Base-by-base conservation (phyloP, 2,329 filamentous ascomycete species). In the Ceratocystis huliohia region DNA sequence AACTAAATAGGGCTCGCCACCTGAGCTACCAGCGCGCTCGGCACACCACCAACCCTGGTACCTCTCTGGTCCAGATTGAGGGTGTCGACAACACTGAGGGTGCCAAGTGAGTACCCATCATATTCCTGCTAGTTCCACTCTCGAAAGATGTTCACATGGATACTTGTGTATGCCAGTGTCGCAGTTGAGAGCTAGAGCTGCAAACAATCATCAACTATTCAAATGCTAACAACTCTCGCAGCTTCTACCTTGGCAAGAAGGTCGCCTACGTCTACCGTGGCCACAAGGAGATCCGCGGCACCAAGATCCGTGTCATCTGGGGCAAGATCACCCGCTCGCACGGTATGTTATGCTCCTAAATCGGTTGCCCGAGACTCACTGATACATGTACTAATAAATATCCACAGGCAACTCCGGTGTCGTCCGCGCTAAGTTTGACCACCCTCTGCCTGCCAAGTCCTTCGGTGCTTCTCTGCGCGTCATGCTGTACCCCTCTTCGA, bases 271-370 rank as follows among this genome's bases (percentile, higher is more conserved):
- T 99, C 81, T 99, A 97, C 86, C 91, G 92, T 77, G 93, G 88
- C 74, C 87, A 90, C 81, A 92, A 87, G 82, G 91, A 96, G 84
- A 85, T 96, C 77, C 89, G 93, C 76, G 94, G 94, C 78, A 93
- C 91, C 79, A 97, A 97, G 88, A 95, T 97, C 82, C 87, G 93
- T 77, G 88, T 97, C 74, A 96, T 97, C 84, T 97, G 92, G 91
- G 93, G 93, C 84, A 96, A 96, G 85, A 88, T 97, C 78, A 96
- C 91, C 78, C 84, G 91, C 77, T 88, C 91, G 78, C 93, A 97
- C 82, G 93, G 89, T 93, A 89, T 74, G 81, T 78, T 69, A 67
- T 46, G 4, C 48, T 3, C 6, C 20, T 22, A 37, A n/a, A 46
- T 28, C 17, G 45, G 20, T 57, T 10, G n/a, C 30, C 22, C 8